Conservation (phyloP, 805 yeast species). For the Cyberlindnera sargentensis region DNA sequence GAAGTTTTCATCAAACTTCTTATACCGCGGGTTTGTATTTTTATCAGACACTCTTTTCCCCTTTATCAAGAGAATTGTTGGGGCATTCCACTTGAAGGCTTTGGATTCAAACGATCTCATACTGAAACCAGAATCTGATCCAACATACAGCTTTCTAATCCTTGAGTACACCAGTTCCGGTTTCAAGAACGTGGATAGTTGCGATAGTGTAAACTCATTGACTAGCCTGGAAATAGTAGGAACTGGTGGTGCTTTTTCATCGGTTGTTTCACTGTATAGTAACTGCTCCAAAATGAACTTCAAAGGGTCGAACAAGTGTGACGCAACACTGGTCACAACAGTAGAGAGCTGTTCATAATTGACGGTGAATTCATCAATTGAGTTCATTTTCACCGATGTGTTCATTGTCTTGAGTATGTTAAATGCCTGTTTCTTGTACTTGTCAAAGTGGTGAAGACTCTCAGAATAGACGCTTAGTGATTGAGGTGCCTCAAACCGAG, state of each 20-base stretch:
- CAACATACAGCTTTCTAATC: constrained; percentile 58
- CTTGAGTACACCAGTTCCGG: constrained; percentile 37
- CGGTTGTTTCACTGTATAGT: constrained; percentile 19
- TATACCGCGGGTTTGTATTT: constrained; percentile 38
- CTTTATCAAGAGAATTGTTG: constrained; percentile 61
- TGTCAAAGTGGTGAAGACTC: constrained; percentile 31
- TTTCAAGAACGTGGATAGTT: constrained; percentile 33
- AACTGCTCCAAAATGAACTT: constrained; percentile 37
- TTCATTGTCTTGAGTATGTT: constrained; percentile 45
- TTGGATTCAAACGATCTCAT: constrained; percentile 76
- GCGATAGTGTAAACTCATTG: constrained; percentile 32
- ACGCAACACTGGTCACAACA: constrained; percentile 29
- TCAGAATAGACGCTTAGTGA: constrained; percentile 23
- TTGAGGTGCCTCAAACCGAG: constrained; percentile 32
- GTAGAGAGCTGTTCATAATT: constrained; percentile 28
- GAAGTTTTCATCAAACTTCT: constrained; percentile 42
- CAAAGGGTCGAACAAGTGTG: constrained; percentile 39
- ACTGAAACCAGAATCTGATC: constrained; percentile 76
- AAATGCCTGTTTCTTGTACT: constrained; percentile 38
- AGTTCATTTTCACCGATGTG: constrained; percentile 24
- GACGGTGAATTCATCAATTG: constrained; percentile 18
- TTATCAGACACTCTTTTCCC: constrained; percentile 37
- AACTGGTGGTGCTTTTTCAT: constrained; percentile 5
- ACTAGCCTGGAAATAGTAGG: constrained; percentile 31
- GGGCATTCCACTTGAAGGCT: constrained; percentile 77